Percentiles rank a stretch among this genome's conserved stretches.
phyloP scores from a whole-genome alignment of 2,329 filamentous ascomycete genomes.

The Chaetothyriales sp. region DNA sequence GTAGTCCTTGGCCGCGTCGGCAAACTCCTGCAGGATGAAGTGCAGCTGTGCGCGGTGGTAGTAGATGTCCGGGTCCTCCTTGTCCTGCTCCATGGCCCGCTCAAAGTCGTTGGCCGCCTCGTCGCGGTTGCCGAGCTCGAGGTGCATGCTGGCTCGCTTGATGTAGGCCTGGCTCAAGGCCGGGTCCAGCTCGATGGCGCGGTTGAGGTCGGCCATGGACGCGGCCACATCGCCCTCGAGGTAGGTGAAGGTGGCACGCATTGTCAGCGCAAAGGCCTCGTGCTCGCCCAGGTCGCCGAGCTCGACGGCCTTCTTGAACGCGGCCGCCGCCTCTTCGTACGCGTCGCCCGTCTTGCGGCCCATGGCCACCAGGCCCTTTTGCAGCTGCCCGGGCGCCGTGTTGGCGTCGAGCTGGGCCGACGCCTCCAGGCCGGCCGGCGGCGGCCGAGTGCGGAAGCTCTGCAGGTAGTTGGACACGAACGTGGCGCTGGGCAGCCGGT shows the following conservation, averaged over 20 bases:
- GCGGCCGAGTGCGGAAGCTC: conserved; percentile 77
- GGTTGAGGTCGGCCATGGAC: conserved; percentile 74
- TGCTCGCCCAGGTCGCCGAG: conserved; percentile 64
- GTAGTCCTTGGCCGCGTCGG: conserved; percentile 92
- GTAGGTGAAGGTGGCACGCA: conserved; percentile 91
- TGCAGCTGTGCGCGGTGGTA: conserved; percentile 97
- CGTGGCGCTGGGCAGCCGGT: conserved; percentile 84
- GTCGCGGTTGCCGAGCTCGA: conserved; percentile 81
- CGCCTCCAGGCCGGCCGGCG: conserved; percentile 72
- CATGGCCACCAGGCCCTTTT: conserved; percentile 68
- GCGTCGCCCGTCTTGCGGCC: conserved; percentile 77
- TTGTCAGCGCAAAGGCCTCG: conserved; percentile 88
- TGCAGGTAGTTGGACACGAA: conserved; percentile 98
- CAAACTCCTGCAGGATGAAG: conserved; percentile 91
- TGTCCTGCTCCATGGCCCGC: conserved; percentile 69
- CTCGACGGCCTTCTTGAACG: conserved; percentile 81
- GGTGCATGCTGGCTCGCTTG: conserved; percentile 94
- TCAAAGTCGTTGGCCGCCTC: conserved; percentile 79
- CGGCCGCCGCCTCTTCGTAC: conserved; percentile 73
- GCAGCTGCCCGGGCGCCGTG: conserved; percentile 72
- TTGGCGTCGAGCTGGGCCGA: conserved; percentile 62
- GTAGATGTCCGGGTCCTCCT: conserved; percentile 88
- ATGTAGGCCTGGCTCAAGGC: conserved; percentile 91
- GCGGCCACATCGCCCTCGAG: conserved; percentile 74
- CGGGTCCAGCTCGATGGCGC: conserved; percentile 82